These are phyloP conservation scores for Neonectria hederae DNA, from an alignment of 2,329 filamentous ascomycete species.

Conservation along the genomic window DNA sequence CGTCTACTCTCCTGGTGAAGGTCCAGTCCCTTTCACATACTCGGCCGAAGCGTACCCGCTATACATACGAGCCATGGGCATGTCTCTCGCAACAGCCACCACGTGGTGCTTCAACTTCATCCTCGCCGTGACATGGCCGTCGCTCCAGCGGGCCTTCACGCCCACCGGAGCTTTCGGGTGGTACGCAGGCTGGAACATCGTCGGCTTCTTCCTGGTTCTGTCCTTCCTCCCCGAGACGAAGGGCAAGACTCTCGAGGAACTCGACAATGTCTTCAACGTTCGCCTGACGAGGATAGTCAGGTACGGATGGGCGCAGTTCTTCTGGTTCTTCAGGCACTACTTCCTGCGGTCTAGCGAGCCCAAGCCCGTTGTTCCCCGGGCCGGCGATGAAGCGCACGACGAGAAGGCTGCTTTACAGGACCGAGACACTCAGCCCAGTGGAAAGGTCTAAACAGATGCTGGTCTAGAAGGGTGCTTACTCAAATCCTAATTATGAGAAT, in stretches of 20 bases:
- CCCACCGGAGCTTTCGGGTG: constrained; percentile 48
- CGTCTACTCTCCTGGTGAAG: constrained; percentile 46
- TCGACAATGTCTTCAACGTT: constrained; percentile 57
- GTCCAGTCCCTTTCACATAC: constrained; percentile 48
- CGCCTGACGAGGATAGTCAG: constrained; percentile 42
- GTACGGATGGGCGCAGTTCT: constrained; percentile 37
- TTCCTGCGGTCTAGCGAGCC: constrained; percentile 27
- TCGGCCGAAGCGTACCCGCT: constrained; percentile 47
- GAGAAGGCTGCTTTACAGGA: constrained; percentile 28
- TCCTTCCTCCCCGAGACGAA: constrained; percentile 60
- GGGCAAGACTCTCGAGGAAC: constrained; percentile 58
- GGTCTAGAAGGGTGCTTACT: too few relatives aligned
- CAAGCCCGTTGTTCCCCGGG: constrained; percentile 30
- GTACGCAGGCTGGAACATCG: constrained; percentile 57
- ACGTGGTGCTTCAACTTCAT: constrained; percentile 51
- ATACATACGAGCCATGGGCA: constrained; percentile 47
- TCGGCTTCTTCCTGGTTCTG: constrained; percentile 58
- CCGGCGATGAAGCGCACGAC: constrained; percentile 30
- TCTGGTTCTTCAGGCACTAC: constrained; percentile 38
- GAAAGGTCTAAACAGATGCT: constrained; percentile 14
- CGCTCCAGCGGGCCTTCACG: constrained; percentile 40
- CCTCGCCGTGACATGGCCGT: constrained; percentile 43
- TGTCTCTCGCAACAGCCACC: constrained; percentile 46
- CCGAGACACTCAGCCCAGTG: constrained; percentile 26
- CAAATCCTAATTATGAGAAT: not conserved